These are phyloP conservation scores for Telfairia occidentalis DNA, from an alignment of 331 rosid species.

Conservation along the genomic window DNA sequence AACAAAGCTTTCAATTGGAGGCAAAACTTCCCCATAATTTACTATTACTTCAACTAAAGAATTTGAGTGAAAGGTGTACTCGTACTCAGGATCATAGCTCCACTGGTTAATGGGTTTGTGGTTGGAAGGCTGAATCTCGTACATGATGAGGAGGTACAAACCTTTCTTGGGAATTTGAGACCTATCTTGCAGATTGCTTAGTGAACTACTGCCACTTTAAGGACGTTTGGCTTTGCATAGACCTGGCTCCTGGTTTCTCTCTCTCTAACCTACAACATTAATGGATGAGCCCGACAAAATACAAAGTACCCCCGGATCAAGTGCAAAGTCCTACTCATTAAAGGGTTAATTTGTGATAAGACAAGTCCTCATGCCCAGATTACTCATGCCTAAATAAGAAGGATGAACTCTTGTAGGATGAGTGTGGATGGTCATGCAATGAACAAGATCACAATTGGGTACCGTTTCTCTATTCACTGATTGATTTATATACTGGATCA, in stretches of 20 bases:
- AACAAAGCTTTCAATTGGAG: neutral
- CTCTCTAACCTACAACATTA: neutral
- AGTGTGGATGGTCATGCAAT: neutral
- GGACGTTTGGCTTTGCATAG: no score
- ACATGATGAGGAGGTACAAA: neutral
- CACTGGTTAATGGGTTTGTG: neutral
- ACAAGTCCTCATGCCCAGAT: neutral
- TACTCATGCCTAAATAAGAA: neutral
- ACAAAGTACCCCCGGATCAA: neutral
- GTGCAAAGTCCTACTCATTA: neutral
- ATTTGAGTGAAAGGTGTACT: neutral
- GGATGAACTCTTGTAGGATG: neutral
- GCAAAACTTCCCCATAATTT: neutral
- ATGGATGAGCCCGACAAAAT: neutral
- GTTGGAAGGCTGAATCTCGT: neutral
- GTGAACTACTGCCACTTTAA: neutral
- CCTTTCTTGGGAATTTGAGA: neutral
- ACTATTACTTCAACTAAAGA: neutral
- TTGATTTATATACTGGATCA: neutral
- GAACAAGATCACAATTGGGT: neutral
- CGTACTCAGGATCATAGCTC: neutral
- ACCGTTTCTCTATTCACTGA: neutral
- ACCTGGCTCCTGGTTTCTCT: no score
- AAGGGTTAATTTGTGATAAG: neutral
- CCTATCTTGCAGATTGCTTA: neutral